A percentile compares a stretch with the other conserved stretches of the same genome.
phyloP scores from a whole-genome alignment of 2,329 filamentous ascomycete genomes.

The Pseudogymnoascus sp. region DNA sequence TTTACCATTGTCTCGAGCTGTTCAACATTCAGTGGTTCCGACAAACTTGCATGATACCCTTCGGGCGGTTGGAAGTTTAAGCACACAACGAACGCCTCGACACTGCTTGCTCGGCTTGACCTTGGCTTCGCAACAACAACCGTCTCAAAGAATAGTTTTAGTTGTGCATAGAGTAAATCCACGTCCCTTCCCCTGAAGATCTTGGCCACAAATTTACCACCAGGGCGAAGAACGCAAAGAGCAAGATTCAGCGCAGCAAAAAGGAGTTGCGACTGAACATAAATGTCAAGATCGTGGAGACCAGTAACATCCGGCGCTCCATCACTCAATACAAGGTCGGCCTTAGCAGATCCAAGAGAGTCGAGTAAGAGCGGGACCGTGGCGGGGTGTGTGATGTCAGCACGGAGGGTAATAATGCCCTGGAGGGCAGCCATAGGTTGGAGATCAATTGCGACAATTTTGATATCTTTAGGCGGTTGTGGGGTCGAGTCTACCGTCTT shows the following conservation, averaged over 20 bases:
- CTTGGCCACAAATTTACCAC: slow-evolving; percentile 95
- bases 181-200: slow-evolving; percentile 94
- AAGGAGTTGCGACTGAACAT: slow-evolving; percentile 91
- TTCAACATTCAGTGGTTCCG: slow-evolving; percentile 63
- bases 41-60: slow-evolving; percentile 67
- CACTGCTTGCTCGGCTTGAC: slow-evolving; percentile 88
- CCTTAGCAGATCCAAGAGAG: slow-evolving; percentile 69
- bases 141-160: slow-evolving; percentile 80
- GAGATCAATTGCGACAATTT: slow-evolving; percentile 91
- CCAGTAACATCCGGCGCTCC: slow-evolving; percentile 95
- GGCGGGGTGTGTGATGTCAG: slow-evolving; percentile 94
- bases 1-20: slow-evolving; percentile 44
- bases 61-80: slow-evolving; percentile 75
- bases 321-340: slow-evolving; percentile 91
- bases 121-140: slow-evolving; percentile 91
- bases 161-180: slow-evolving; percentile 88
- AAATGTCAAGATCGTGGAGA: slow-evolving; percentile 94
- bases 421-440: slow-evolving; percentile 93
- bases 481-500: slow-evolving; percentile 26
- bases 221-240: slow-evolving; percentile 82
- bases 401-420: slow-evolving; percentile 84
- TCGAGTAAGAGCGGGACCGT: slow-evolving; percentile 83
- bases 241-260: slow-evolving; percentile 92
- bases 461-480: slow-evolving; percentile 60
- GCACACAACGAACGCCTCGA: slow-evolving; percentile 95